Base-by-base conservation (phyloP, 352 stramenopile species). In the Pythium grandisporangium region DNA sequence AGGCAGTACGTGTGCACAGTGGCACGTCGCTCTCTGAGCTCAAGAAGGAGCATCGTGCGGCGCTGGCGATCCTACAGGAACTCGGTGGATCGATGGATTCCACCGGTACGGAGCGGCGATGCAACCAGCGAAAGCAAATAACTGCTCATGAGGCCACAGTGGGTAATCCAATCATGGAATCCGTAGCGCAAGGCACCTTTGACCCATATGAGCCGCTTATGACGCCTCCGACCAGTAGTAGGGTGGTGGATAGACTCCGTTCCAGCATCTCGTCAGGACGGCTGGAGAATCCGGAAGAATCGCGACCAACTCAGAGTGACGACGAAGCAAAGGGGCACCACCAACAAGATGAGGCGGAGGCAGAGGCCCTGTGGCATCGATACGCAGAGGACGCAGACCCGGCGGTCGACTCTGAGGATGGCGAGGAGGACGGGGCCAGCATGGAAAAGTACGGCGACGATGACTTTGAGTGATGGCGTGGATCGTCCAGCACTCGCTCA, bases 1-100 rank as follows among this genome's bases (percentile, higher is more conserved):
- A 63, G 37, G 63, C 73, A n/a, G 35, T 66, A 32, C 73, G 62
- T 26, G 36, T 48, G 16, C 54, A 52, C 29, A 74, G 53, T 16
- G 70, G 73, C 7, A 55, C 84, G 13, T 89, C 79, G 11, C 58
- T 92, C 19, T 69, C 73, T 3, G 73, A 84, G 44, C 45, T 92
- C 1, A 84, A 82, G 43, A 60, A 82, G 14, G 79, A 92, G 21
- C 79, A 92, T 46, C 71, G 64, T 3, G 71, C 70, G 19, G 79
- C 79, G 17, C 54, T 89, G 16, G 62, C 77, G 29, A 65, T 92
- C 53, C 63, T 92, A 1, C 58, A 81, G 21, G 75, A 88, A 45
- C 66, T 92, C 0, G 79, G 76, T 3, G 79, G 72, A 1, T 70
- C 75, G 6, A 13, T 78, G 10, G 70, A 84, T 26, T 42, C 39